Evolutionary conservation across 768 basidiomycete genomes (phyloP).

Genomic region (Suillus brevipes): DNA sequence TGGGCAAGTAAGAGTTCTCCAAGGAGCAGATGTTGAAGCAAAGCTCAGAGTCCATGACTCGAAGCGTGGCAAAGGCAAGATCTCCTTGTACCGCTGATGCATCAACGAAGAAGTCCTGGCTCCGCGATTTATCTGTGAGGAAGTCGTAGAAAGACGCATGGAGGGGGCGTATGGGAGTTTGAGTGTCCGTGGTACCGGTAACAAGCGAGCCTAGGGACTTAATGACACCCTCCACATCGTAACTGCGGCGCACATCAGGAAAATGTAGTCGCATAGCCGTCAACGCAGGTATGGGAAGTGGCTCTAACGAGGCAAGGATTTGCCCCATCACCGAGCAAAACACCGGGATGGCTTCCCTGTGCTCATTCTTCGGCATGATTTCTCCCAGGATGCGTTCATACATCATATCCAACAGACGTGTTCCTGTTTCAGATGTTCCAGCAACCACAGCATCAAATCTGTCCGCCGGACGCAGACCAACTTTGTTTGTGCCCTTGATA

Average conservation of each 20-base stretch:
- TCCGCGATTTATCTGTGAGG: slow-evolving; percentile 15
- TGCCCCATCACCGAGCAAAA: slow-evolving; percentile 11
- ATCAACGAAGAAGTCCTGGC: slow-evolving; percentile 12
- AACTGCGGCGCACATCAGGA: slow-evolving; percentile 30
- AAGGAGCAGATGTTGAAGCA: neutral
- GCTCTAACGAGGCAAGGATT: slow-evolving; percentile 3
- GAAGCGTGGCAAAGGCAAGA: too few relatives aligned
- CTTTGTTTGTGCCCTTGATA: neutral
- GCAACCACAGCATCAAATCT: neutral
- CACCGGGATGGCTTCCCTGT: neutral
- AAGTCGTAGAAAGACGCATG: slow-evolving; percentile 32
- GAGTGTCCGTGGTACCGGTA: neutral
- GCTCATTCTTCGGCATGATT: neutral
- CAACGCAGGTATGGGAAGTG: slow-evolving; percentile 3
- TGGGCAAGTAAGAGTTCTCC: neutral
- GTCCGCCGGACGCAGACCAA: neutral
- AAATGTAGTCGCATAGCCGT: neutral
- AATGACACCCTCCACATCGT: slow-evolving; percentile 9
- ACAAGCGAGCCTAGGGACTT: slow-evolving; percentile 8
- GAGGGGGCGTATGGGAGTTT: slow-evolving; percentile 15
- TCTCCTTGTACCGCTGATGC: too few relatives aligned
- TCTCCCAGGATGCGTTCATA: neutral
- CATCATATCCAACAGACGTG: slow-evolving; percentile 7
- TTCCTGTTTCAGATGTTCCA: neutral
- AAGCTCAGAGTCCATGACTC: neutral